phyloP scores from a whole-genome alignment of 768 basidiomycete species.

The Rhizopogon vesiculosus region DNA sequence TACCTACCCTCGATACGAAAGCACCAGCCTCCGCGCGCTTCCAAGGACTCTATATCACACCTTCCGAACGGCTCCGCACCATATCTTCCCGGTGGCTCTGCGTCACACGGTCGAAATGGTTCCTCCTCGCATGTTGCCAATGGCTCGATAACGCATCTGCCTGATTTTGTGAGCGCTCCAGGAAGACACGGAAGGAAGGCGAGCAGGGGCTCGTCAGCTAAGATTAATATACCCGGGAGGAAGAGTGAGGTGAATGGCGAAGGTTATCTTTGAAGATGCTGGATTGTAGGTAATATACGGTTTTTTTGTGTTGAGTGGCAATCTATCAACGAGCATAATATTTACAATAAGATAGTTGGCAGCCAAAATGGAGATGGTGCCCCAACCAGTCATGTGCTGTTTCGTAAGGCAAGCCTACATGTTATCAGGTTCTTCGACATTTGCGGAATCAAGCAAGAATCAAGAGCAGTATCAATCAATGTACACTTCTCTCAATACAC shows the following conservation, averaged over 20 bases:
- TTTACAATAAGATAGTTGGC: not conserved
- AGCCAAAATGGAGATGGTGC: not conserved
- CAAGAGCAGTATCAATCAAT: too few species aligned
- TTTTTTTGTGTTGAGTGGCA: not conserved
- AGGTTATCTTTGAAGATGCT: conserved; percentile 52
- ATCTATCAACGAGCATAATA: not conserved
- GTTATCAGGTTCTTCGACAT: too few species aligned
- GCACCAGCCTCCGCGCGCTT: conserved; percentile 15
- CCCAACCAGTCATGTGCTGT: too few species aligned
- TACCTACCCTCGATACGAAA: conserved; percentile 60
- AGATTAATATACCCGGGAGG: conserved; percentile 29
- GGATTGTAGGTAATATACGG: not conserved
- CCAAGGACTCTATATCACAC: not conserved
- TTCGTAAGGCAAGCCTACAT: too few species aligned
- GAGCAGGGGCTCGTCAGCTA: conserved; percentile 18
- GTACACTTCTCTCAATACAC: too few species aligned
- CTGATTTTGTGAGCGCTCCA: conserved; percentile 62
- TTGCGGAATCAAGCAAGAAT: too few species aligned
- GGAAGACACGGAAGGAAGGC: conserved; percentile 25
- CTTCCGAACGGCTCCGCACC: not conserved
- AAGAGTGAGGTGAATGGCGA: conserved; percentile 39
- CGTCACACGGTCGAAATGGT: not conserved
- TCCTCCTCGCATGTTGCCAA: conserved; percentile 16
- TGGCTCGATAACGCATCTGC: conserved; percentile 47
- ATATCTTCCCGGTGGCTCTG: not conserved